Evolutionary conservation across 331 rosid species (phyloP).

Genomic region (Malus hybrid): DNA sequence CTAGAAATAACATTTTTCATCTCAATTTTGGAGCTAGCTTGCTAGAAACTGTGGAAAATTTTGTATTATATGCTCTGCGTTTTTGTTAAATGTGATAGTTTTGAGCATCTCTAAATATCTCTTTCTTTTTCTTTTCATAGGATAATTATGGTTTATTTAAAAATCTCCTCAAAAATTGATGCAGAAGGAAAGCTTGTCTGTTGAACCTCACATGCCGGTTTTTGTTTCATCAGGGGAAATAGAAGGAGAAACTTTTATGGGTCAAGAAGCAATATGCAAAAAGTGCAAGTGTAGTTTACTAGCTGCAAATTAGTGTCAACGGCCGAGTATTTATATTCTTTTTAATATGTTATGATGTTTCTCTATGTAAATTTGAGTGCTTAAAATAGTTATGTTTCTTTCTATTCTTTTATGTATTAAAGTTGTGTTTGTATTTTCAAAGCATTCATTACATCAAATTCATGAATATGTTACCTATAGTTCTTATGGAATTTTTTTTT

Average conservation of each 20-base stretch:
- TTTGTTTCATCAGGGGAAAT: conserved; percentile 65
- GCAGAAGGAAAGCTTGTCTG: conserved; percentile 45
- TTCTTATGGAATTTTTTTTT: neutral
- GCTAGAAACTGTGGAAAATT: conserved; percentile 20
- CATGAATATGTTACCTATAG: neutral
- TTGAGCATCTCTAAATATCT: neutral
- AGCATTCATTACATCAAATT: neutral
- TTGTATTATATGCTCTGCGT: neutral
- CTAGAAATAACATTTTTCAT: neutral
- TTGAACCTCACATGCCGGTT: conserved; percentile 42
- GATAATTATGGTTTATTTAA: conserved; percentile 41
- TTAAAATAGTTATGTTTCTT: neutral
- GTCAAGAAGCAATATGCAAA: conserved; percentile 52
- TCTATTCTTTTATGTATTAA: neutral
- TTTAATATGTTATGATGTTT: neutral
- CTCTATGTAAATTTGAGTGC: neutral
- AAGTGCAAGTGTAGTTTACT: conserved; percentile 41
- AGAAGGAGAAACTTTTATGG: conserved; percentile 42
- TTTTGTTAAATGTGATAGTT: neutral
- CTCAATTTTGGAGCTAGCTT: neutral
- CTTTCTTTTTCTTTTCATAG: conserved; percentile 23
- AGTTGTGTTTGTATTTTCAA: neutral
- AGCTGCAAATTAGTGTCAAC: neutral
- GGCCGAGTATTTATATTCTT: neutral
- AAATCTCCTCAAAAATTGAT: conserved; percentile 64